These are phyloP conservation scores for Fusarium mundagurra DNA, from an alignment of 2,329 filamentous ascomycete genomes.

Conservation along the genomic window DNA sequence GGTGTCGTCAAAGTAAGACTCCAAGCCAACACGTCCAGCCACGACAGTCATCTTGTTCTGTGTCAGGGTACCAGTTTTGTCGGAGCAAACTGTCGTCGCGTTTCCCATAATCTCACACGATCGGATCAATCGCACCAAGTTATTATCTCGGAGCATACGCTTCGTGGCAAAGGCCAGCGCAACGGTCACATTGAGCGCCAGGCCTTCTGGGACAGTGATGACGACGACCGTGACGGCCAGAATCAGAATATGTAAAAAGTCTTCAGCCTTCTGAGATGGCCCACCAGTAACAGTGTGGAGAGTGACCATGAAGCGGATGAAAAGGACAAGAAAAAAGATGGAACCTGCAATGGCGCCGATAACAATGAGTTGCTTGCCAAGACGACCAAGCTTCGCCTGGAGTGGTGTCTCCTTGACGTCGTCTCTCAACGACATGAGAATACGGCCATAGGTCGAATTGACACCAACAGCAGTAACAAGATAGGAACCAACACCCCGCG, in stretches of 20 bases:
- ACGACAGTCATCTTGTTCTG: conserved; percentile 72
- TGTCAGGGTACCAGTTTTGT: conserved; percentile 73
- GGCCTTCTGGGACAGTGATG: conserved; percentile 68
- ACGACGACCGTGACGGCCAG: conserved; percentile 68
- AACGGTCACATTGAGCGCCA: conserved; percentile 69
- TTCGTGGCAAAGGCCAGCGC: conserved; percentile 71
- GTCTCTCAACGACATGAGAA: conserved; percentile 80
- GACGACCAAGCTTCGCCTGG: conserved; percentile 78
- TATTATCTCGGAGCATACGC: conserved; percentile 71
- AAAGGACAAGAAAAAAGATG: conserved; percentile 54
- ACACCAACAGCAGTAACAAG: conserved; percentile 79
- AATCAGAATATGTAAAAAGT: conserved; percentile 68
- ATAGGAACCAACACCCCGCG: conserved; percentile 79
- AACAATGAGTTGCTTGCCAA: conserved; percentile 77
- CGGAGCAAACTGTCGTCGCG: conserved; percentile 70
- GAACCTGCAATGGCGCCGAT: conserved; percentile 53
- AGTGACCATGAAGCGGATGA: conserved; percentile 52
- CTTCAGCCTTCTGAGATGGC: conserved; percentile 62
- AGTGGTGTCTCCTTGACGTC: conserved; percentile 81
- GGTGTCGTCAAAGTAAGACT: conserved; percentile 50
- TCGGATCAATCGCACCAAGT: conserved; percentile 66
- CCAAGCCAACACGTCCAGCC: conserved; percentile 61
- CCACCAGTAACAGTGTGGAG: conserved; percentile 50
- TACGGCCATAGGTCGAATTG: conserved; percentile 80
- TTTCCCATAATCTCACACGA: conserved; percentile 74